These are phyloP conservation scores for Hyphopichia burtonii DNA, from an alignment of 1,139 yeast species.

Conservation along the genomic window DNA sequence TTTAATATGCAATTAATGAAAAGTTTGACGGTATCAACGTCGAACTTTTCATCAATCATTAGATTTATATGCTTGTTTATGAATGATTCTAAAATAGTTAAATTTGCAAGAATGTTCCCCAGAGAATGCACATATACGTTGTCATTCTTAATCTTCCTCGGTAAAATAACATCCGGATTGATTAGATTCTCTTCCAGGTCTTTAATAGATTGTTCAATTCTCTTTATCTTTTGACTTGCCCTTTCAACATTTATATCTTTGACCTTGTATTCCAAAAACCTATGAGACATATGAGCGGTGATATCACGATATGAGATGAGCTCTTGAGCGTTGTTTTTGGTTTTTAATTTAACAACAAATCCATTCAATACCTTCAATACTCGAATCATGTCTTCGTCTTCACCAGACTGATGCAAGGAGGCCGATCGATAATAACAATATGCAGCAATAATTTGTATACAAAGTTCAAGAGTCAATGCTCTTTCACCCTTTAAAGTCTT, in stretches of 20 bases:
- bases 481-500: constrained; percentile 30
- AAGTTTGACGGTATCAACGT: constrained; percentile 21
- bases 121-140: constrained; percentile 20
- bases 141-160: constrained; percentile 19
- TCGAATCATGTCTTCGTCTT: constrained; percentile 26
- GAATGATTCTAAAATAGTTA: constrained; percentile 22
- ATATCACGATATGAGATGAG: constrained; percentile 25
- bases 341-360: constrained; percentile 16
- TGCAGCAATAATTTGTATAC: constrained; percentile 34
- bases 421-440: constrained; percentile 34
- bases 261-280: constrained; percentile 25
- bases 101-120: constrained; percentile 37
- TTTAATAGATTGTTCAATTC: constrained; percentile 10
- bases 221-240: constrained; percentile 8
- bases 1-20: constrained; percentile 40
- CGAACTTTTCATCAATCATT: constrained; percentile 15
- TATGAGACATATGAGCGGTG: constrained; percentile 27
- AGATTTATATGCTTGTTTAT: constrained; percentile 25
- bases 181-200: constrained; percentile 13
- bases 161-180: constrained; percentile 11
- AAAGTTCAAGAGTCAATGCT: constrained; percentile 33
- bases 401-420: constrained; percentile 1
- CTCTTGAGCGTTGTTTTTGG: background rate
- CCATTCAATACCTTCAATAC: constrained; percentile 34
- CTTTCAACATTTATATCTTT: constrained; percentile 22